These are phyloP conservation scores for Pythium monospermum DNA, from an alignment of 352 stramenopile genomes.

Conservation along the genomic window DNA sequence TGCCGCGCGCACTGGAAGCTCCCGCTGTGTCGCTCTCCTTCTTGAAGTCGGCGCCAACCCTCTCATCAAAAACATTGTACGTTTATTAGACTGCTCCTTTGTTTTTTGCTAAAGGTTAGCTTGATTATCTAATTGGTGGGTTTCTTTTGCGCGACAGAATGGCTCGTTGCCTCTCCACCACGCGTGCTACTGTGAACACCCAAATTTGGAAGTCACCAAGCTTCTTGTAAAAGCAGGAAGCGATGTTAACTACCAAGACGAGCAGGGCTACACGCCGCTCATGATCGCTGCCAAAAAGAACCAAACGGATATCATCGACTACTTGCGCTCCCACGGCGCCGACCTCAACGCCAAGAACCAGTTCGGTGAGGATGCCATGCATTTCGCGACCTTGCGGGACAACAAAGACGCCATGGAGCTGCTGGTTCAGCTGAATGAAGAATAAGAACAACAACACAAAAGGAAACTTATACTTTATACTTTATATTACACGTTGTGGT, in stretches of 20 bases:
- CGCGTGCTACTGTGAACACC: slow-evolving; percentile 65
- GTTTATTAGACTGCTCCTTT: not conserved
- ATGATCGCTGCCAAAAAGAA: slow-evolving; percentile 75
- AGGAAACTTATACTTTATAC: not conserved
- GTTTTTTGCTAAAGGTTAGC: too few species aligned
- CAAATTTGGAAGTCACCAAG: slow-evolving; percentile 47
- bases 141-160: slow-evolving; percentile 34
- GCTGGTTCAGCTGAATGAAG: slow-evolving; percentile 21
- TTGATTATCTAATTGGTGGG: too few species aligned
- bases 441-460: not conserved
- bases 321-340: slow-evolving; percentile 44
- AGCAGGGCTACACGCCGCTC: slow-evolving; percentile 54
- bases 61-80: slow-evolving; percentile 50
- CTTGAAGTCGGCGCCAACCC: slow-evolving; percentile 42
- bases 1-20: slow-evolving; percentile 49
- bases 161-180: slow-evolving; percentile 69
- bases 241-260: slow-evolving; percentile 59
- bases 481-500: too few species aligned
- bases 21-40: slow-evolving; percentile 41
- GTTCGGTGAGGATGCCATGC: slow-evolving; percentile 61
- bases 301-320: slow-evolving; percentile 53
- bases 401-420: slow-evolving; percentile 44
- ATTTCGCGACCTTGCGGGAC: slow-evolving; percentile 57
- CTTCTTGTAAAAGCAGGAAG: slow-evolving; percentile 52
- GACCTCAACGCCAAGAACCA: slow-evolving; percentile 48